A percentile compares a stretch with the other conserved stretches of the same genome.
phyloP scores from a whole-genome alignment of 345 rosid genomes.

The Theobroma cacao region DNA sequence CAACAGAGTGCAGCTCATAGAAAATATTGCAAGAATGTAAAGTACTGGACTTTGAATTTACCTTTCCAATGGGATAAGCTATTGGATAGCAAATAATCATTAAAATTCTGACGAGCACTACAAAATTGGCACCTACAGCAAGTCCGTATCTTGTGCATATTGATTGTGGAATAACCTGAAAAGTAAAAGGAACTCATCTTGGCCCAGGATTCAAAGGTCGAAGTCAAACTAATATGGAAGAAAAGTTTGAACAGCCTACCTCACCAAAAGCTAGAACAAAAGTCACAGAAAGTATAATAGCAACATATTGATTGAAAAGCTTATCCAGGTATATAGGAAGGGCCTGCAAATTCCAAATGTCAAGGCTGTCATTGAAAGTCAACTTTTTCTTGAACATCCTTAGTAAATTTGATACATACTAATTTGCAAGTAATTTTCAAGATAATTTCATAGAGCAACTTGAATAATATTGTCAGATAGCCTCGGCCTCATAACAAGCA shows the following conservation, averaged over 20 bases:
- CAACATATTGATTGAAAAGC: constrained; percentile 87
- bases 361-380: not conserved
- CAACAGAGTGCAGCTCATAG: not conserved
- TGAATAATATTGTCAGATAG: not conserved
- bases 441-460: not conserved
- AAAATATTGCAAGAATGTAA: not conserved
- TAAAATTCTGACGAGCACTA: constrained; percentile 78
- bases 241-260: constrained; percentile 40
- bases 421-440: not conserved
- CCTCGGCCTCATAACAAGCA: not conserved
- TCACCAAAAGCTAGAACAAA: constrained; percentile 90
- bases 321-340: constrained; percentile 93
- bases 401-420: not conserved
- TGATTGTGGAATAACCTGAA: constrained; percentile 95
- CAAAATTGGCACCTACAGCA: constrained; percentile 87
- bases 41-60: constrained; percentile 18
- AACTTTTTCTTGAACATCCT: not conserved
- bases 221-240: constrained; percentile 3
- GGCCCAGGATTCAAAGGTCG: constrained; percentile 1
- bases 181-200: constrained; percentile 1
- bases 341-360: constrained; percentile 50
- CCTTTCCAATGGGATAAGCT: constrained; percentile 93
- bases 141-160: constrained; percentile 92
- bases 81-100: constrained; percentile 86
- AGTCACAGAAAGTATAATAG: constrained; percentile 85